Conservation (phyloP, 2,329 filamentous ascomycete species). For the Aspergillus sp. region DNA sequence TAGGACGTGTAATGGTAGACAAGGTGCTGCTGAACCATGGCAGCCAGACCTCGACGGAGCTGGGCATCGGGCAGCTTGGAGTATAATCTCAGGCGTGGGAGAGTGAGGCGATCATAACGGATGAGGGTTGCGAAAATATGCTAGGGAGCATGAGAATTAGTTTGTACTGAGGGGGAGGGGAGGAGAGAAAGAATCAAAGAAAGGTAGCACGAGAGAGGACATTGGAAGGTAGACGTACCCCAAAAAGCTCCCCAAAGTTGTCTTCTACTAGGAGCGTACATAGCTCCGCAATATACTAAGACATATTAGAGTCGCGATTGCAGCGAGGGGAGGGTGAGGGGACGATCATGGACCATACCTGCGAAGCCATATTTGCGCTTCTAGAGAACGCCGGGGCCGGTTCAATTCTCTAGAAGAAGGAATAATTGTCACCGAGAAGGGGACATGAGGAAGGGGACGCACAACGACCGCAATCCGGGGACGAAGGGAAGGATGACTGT, state of each 20-base stretch:
- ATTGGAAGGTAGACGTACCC: conserved; percentile 59
- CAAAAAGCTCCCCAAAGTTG: conserved; percentile 84
- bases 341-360: conserved; percentile 46
- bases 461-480: not conserved
- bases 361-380: conserved; percentile 55
- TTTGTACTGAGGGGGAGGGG: not conserved
- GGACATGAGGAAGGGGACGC: conserved; percentile 25
- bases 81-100: conserved; percentile 66
- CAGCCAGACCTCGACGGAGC: conserved; percentile 74
- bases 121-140: conserved; percentile 79
- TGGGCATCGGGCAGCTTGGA: conserved; percentile 72
- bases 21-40: conserved; percentile 85
- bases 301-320: conserved; percentile 23
- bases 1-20: conserved; percentile 68
- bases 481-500: no score
- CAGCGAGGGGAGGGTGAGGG: conserved; percentile 21
- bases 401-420: conserved; percentile 65
- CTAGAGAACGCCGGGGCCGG: conserved; percentile 72
- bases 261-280: conserved; percentile 87
- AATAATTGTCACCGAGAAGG: conserved; percentile 62
- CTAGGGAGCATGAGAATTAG: conserved; percentile 45
- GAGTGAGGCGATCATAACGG: conserved; percentile 71
- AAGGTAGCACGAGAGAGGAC: not conserved
- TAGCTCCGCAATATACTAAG: conserved; percentile 74
- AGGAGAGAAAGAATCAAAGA: not conserved